Evolutionary conservation across 2,329 filamentous ascomycete genomes (phyloP).

Genomic region (Penicillium sp.): DNA sequence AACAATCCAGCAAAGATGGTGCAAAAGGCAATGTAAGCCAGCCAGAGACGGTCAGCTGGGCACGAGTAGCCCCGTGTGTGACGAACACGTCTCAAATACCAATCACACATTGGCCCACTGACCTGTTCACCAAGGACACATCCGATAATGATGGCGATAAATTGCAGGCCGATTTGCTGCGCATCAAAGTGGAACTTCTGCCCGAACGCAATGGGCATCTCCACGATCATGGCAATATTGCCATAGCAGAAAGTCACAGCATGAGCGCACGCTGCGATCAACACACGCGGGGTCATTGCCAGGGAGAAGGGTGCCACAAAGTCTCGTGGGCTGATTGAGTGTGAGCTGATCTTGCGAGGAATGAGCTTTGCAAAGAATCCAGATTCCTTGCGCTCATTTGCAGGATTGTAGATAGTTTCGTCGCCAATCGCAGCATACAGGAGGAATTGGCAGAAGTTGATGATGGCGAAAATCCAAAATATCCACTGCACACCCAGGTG

Average conservation of each 20-base stretch:
- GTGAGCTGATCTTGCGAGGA: constrained; percentile 51
- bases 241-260: constrained; percentile 59
- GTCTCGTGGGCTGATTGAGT: constrained; percentile 47
- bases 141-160: constrained; percentile 59
- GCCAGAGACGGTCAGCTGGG: constrained; percentile 59
- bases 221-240: constrained; percentile 57
- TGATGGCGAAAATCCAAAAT: constrained; percentile 60
- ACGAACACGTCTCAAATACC: constrained; percentile 50
- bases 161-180: constrained; percentile 61
- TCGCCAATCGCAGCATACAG: constrained; percentile 55
- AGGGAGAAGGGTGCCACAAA: constrained; percentile 54
- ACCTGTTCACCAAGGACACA: constrained; percentile 61
- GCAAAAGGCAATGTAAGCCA: constrained; percentile 56
- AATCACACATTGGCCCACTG: constrained; percentile 56
- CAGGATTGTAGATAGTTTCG: constrained; percentile 55
- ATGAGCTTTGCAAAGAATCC: constrained; percentile 40
- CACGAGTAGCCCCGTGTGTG: constrained; percentile 33
- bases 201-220: constrained; percentile 60
- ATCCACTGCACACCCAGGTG: constrained; percentile 59
- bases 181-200: constrained; percentile 58
- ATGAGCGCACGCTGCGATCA: constrained; percentile 56
- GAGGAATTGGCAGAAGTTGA: constrained; percentile 57
- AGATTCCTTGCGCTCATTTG: constrained; percentile 38
- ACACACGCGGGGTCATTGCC: constrained; percentile 46
- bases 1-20: constrained; percentile 56